These are phyloP conservation scores for Chaetoscypha palmicola DNA, from an alignment of 2,329 filamentous ascomycete genomes.

Conservation along the genomic window DNA sequence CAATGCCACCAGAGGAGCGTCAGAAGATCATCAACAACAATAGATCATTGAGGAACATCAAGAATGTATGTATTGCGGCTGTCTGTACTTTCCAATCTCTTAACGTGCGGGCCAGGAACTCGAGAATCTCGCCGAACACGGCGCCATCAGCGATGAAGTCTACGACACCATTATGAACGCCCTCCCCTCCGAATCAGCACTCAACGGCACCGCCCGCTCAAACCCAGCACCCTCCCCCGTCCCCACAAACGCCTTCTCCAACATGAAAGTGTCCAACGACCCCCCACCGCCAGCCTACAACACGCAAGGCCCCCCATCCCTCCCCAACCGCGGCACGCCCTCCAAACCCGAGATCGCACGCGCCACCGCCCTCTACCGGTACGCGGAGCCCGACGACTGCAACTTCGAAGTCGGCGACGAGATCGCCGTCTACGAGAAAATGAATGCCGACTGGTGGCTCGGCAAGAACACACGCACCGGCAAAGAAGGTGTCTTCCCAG, in stretches of 20 bases:
- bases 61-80: constrained; percentile 25
- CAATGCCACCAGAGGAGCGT: constrained; percentile 27
- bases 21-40: constrained; percentile 31
- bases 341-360: constrained; percentile 53
- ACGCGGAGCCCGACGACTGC: constrained; percentile 74
- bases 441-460: constrained; percentile 97
- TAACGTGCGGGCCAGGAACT: constrained; percentile 60
- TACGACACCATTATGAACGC: constrained; percentile 68
- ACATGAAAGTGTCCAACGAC: constrained; percentile 18
- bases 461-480: constrained; percentile 78
- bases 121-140: constrained; percentile 78
- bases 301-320: constrained; percentile 35
- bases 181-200: constrained; percentile 64
- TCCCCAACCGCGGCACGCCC: constrained; percentile 31
- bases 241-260: constrained; percentile 21
- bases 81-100: background rate
- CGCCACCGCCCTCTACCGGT: constrained; percentile 77
- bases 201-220: constrained; percentile 30
- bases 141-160: constrained; percentile 66
- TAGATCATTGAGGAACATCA: constrained; percentile 30
- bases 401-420: constrained; percentile 73
- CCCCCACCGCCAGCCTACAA: constrained; percentile 21
- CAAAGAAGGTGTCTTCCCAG: constrained; percentile 89
- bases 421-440: constrained; percentile 78
- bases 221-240: constrained; percentile 32